Percentiles rank a stretch among this genome's conserved stretches.
These are phyloP conservation scores for Boechera divaricarpa DNA, from an alignment of 345 rosid genomes.

Conservation along the genomic window DNA sequence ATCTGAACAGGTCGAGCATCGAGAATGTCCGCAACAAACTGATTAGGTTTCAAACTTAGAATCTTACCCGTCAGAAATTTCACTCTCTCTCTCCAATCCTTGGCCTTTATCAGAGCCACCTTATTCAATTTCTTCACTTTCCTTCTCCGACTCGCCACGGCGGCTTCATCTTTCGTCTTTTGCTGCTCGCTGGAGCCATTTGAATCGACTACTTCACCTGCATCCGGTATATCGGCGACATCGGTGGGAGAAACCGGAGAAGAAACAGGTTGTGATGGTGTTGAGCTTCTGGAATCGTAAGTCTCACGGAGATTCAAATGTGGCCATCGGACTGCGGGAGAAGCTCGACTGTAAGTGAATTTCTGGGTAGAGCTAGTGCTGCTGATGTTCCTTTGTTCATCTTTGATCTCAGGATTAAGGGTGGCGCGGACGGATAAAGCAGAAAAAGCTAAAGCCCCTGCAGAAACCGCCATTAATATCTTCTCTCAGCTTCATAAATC, in stretches of 20 bases:
- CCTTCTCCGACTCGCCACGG: slow-evolving; percentile 55
- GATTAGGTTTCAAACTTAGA: slow-evolving; percentile 56
- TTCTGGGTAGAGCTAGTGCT: slow-evolving; percentile 33
- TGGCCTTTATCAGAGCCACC: slow-evolving; percentile 81
- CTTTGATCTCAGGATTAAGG: slow-evolving; percentile 6
- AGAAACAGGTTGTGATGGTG: slow-evolving; percentile 47
- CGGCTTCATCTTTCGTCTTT: slow-evolving; percentile 47
- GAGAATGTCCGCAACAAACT: slow-evolving; percentile 82
- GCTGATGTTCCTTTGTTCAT: slow-evolving; percentile 41
- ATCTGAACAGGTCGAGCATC: slow-evolving; percentile 75
- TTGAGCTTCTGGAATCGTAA: slow-evolving; percentile 43
- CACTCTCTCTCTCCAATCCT: slow-evolving; percentile 91
- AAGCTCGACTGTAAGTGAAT: slow-evolving; percentile 85
- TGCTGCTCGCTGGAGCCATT: slow-evolving; percentile 37
- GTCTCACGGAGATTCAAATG: slow-evolving; percentile 64
- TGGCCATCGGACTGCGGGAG: slow-evolving; percentile 93
- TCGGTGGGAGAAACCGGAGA: slow-evolving; percentile 37
- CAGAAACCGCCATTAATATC: slow-evolving; percentile 45
- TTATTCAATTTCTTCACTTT: slow-evolving; percentile 84
- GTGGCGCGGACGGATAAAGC: slow-evolving; percentile 37
- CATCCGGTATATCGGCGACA: slow-evolving; percentile 34
- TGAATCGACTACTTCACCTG: slow-evolving; percentile 29
- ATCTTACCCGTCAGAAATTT: slow-evolving; percentile 68
- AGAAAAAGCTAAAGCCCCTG: slow-evolving; percentile 42
- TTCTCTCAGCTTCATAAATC: slow-evolving; percentile 34